Percentiles rank a stretch among this genome's conserved stretches.
Conservation (phyloP, 2,329 filamentous ascomycete species). For the Colletotrichum simmondsii region DNA sequence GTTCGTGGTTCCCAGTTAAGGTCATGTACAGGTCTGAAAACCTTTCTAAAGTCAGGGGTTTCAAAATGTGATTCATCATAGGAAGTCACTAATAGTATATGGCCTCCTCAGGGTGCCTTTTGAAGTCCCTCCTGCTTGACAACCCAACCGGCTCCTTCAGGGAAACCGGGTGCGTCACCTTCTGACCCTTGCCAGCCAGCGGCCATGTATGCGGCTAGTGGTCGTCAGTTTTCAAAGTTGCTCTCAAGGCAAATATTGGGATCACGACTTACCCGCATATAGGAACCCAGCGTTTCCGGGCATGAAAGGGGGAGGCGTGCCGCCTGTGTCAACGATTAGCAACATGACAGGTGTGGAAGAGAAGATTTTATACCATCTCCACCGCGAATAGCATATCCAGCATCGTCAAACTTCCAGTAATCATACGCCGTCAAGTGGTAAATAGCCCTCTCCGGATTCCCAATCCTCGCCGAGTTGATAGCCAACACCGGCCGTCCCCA, state of each 20-base stretch:
- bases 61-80: background rate
- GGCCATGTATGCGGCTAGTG: constrained; percentile 48
- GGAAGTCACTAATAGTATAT: background rate
- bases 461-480: constrained; percentile 55
- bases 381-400: constrained; percentile 46
- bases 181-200: constrained; percentile 34
- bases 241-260: rapidly evolving
- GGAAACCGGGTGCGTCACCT: constrained; percentile 48
- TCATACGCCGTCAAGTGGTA: constrained; percentile 52
- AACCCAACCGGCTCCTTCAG: constrained; percentile 45
- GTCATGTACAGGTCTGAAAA: background rate
- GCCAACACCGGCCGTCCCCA: constrained; percentile 60
- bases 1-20: background rate
- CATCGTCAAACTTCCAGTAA: constrained; percentile 54
- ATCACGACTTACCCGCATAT: constrained; percentile 40
- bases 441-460: constrained; percentile 53
- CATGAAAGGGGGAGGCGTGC: constrained; percentile 47
- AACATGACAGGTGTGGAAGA: background rate
- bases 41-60: background rate
- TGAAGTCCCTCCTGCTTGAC: constrained; percentile 47
- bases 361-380: constrained; percentile 36
- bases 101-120: constrained; percentile 37
- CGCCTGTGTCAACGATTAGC: background rate
- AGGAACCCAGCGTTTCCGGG: constrained; percentile 51
- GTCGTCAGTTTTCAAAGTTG: background rate